These are phyloP conservation scores for Adansonia gregorii DNA, from an alignment of 441 rosid species.

Conservation along the genomic window DNA sequence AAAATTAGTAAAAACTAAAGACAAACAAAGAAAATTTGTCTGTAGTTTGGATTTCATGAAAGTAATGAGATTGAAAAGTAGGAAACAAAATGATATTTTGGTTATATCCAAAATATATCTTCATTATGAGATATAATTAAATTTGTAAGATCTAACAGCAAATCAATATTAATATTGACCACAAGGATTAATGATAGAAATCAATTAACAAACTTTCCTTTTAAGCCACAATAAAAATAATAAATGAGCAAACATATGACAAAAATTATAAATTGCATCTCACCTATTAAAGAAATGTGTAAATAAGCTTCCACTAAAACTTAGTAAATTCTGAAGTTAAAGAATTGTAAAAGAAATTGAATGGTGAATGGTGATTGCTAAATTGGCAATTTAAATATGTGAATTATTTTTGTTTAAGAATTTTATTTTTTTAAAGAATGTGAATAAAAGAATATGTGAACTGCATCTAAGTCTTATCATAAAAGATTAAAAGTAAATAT, in stretches of 20 bases:
- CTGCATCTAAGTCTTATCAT: too few species aligned
- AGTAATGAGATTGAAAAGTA: too few species aligned
- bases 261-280: not conserved
- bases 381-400: too few species aligned
- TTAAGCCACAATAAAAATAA: not conserved
- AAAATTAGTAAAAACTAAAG: conserved; percentile 1
- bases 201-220: not conserved
- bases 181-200: not conserved
- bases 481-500: not conserved
- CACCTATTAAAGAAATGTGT: not conserved
- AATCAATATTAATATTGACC: not conserved
- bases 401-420: too few species aligned
- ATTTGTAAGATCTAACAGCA: not conserved
- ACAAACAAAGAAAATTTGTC: too few species aligned
- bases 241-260: not conserved
- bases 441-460: too few species aligned
- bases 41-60: too few species aligned
- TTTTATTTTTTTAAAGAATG: too few species aligned
- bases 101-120: too few species aligned
- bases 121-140: not conserved
- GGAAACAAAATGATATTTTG: too few species aligned
- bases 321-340: not conserved
- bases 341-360: not conserved
- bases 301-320: not conserved
- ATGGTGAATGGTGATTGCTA: too few species aligned